phyloP scores from a whole-genome alignment of 495 filamentous ascomycete species.

The Neurospora cerealis region DNA sequence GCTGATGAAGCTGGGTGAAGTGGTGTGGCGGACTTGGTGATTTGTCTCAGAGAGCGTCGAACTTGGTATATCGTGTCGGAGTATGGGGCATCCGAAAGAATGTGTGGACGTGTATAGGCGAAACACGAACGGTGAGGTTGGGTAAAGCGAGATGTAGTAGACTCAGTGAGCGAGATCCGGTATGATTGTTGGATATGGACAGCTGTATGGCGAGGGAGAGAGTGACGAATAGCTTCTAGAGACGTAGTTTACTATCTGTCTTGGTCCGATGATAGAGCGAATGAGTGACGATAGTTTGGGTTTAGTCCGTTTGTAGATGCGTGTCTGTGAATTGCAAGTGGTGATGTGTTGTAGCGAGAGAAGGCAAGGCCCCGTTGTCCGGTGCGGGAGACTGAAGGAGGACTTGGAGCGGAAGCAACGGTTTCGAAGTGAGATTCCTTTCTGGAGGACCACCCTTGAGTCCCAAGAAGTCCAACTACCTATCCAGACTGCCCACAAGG shows the following conservation, averaged over 20 bases:
- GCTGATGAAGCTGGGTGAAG: neutral
- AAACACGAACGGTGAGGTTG: neutral
- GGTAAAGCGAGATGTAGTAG: neutral
- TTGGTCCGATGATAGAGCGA: neutral
- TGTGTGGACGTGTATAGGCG: neutral
- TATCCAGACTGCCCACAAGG: neutral
- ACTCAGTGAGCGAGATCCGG: neutral
- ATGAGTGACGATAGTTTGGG: neutral
- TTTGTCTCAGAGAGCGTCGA: neutral
- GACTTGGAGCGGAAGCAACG: neutral
- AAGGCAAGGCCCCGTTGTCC: neutral
- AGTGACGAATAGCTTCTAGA: neutral
- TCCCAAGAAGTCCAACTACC: neutral
- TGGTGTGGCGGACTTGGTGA: neutral
- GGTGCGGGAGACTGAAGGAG: neutral
- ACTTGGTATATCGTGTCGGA: neutral
- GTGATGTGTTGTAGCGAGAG: neutral
- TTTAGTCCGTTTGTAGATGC: neutral
- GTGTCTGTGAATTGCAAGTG: neutral
- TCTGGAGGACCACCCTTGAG: neutral
- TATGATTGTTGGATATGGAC: neutral
- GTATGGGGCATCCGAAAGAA: neutral
- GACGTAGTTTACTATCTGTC: neutral
- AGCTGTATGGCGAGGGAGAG: neutral
- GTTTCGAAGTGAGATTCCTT: neutral